phyloP scores from a whole-genome alignment of 805 yeast genomes.

The Zygosaccharomyces gambellarensis region DNA sequence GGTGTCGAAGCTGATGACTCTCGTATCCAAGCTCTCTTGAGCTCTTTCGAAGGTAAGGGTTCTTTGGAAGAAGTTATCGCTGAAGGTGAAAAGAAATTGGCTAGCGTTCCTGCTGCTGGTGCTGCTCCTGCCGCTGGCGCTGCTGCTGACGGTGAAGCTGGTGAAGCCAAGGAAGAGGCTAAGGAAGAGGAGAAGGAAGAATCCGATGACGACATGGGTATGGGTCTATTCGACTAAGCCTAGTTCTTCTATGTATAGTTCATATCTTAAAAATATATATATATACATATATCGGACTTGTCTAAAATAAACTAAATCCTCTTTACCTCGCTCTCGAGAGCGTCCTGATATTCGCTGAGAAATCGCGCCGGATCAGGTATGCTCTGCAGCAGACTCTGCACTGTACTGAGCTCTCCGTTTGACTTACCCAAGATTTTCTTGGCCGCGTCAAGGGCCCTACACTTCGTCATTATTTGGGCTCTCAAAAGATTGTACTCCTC shows the following conservation, averaged over 20 bases:
- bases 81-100: conserved; percentile 75
- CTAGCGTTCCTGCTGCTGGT: conserved; percentile 80
- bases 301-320: not conserved
- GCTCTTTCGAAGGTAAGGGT: conserved; percentile 74
- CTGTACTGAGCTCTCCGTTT: conserved; percentile 6
- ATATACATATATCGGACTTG: conserved; percentile 6
- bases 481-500: conserved; percentile 26
- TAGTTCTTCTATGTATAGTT: not conserved
- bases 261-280: conserved; percentile 7
- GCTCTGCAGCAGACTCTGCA: conserved; percentile 9
- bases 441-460: conserved; percentile 18
- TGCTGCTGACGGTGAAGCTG: conserved; percentile 51
- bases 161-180: conserved; percentile 53
- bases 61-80: conserved; percentile 65
- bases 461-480: conserved; percentile 16
- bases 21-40: conserved; percentile 63
- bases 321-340: conserved; percentile 15
- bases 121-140: conserved; percentile 62
- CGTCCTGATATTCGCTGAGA: conserved; percentile 10
- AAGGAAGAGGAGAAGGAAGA: conserved; percentile 48
- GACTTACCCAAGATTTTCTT: conserved; percentile 6
- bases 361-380: conserved; percentile 12
- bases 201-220: conserved; percentile 67
- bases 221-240: conserved; percentile 65
- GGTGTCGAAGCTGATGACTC: conserved; percentile 79